Conservation (phyloP, 1,284 basidiomycete species). For the Sphagnurus paluster region DNA sequence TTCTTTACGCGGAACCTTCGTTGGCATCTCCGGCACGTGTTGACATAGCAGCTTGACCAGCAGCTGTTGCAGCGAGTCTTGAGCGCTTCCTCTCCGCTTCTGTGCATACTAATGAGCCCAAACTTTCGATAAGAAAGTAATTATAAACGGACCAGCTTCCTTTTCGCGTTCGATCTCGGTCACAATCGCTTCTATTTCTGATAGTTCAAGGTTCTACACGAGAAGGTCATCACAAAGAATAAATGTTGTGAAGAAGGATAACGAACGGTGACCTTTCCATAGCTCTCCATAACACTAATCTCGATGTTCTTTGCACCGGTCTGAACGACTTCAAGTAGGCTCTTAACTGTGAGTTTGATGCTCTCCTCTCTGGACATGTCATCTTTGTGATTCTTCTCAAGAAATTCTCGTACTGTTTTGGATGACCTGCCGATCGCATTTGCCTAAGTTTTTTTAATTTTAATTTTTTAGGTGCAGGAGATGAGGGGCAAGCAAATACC, state of each 20-base stretch:
- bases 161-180: slow-evolving; percentile 92
- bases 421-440: slow-evolving; percentile 97
- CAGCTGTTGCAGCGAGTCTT: slow-evolving; percentile 76
- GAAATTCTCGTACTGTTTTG: slow-evolving; percentile 97
- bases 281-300: slow-evolving; percentile 94
- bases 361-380: slow-evolving; percentile 86
- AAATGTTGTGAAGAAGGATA: neutral
- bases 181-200: slow-evolving; percentile 90
- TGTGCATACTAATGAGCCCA: slow-evolving; percentile 23
- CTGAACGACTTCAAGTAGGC: slow-evolving; percentile 96
- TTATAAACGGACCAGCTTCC: slow-evolving; percentile 72
- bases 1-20: slow-evolving; percentile 35
- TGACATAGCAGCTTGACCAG: slow-evolving; percentile 83
- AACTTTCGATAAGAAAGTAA: neutral
- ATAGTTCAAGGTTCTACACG: slow-evolving; percentile 79
- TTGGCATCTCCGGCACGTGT: slow-evolving; percentile 47
- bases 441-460: slow-evolving; percentile 53
- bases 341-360: slow-evolving; percentile 96
- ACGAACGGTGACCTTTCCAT: slow-evolving; percentile 86
- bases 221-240: neutral
- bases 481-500: slow-evolving; percentile 44
- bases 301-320: slow-evolving; percentile 99
- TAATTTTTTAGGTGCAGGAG: neutral
- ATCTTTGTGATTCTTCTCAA: slow-evolving; percentile 98
- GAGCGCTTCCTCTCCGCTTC: slow-evolving; percentile 88